These are phyloP conservation scores for Paraconiothyrium sp. DNA, from an alignment of 2,329 filamentous ascomycete genomes.

Conservation along the genomic window DNA sequence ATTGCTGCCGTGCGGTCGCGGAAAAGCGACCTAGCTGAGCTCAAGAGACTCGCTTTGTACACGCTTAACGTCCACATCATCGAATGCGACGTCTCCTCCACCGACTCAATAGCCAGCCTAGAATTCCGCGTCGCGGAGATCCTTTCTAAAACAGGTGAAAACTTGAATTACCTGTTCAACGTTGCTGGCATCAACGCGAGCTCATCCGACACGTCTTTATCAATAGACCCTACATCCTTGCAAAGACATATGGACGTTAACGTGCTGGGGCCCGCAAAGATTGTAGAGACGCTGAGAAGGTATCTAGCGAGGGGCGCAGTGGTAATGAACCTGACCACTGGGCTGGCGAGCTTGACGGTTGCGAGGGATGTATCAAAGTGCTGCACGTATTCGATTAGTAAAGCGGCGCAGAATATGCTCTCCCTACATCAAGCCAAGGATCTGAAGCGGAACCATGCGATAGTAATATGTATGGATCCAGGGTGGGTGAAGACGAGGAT, in stretches of 20 bases:
- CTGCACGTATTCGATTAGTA: slow-evolving; percentile 55
- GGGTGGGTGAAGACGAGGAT: slow-evolving; percentile 58
- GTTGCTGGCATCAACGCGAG: slow-evolving; percentile 55
- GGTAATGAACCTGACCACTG: slow-evolving; percentile 49
- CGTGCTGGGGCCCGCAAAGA: slow-evolving; percentile 59
- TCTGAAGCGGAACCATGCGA: slow-evolving; percentile 46
- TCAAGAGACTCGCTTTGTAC: slow-evolving; percentile 35
- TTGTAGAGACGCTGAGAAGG: slow-evolving; percentile 50
- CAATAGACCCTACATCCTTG: slow-evolving; percentile 50
- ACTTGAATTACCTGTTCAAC: slow-evolving; percentile 56
- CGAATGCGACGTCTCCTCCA: slow-evolving; percentile 50
- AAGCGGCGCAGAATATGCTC: slow-evolving; percentile 57
- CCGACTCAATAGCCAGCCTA: slow-evolving; percentile 46
- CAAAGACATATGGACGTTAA: slow-evolving; percentile 56
- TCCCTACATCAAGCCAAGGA: slow-evolving; percentile 54
- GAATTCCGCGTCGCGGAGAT: slow-evolving; percentile 47
- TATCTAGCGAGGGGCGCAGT: slow-evolving; percentile 43
- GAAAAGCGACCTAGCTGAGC: slow-evolving; percentile 37
- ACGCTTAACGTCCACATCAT: slow-evolving; percentile 50
- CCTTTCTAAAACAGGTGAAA: slow-evolving; percentile 42
- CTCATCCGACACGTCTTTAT: slow-evolving; percentile 50
- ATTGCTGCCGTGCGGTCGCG: slow-evolving; percentile 53
- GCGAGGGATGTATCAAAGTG: slow-evolving; percentile 45
- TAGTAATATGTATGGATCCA: slow-evolving; percentile 55
- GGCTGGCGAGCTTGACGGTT: slow-evolving; percentile 44